These are phyloP conservation scores for Chlorella sorokiniana DNA, from an alignment of 139 green algal species.

Conservation along the genomic window DNA sequence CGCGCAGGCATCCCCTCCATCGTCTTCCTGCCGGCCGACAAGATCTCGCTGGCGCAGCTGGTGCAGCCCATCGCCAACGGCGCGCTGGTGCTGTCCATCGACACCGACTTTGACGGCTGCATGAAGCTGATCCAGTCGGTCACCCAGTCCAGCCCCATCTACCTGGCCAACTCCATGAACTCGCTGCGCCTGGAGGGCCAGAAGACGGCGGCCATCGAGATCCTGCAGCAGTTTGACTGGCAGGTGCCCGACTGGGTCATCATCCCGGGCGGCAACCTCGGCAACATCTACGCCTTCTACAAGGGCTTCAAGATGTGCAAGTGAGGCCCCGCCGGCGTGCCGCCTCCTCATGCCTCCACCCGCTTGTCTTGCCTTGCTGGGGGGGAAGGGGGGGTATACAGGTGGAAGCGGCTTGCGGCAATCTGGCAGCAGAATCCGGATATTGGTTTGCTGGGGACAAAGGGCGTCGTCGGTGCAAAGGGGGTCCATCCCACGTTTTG, in stretches of 20 bases:
- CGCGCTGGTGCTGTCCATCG: slow-evolving; percentile 95
- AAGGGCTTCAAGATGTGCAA: slow-evolving; percentile 93
- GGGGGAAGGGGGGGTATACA: too few relatives aligned
- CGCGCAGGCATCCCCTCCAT: slow-evolving; percentile 97
- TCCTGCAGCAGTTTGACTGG: slow-evolving; percentile 99
- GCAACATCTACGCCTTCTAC: slow-evolving; percentile 99
- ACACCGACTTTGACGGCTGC: slow-evolving; percentile 99
- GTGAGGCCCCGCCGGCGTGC: background rate
- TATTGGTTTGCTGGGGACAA: too few relatives aligned
- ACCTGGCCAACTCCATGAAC: slow-evolving; percentile 99
- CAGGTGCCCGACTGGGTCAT: slow-evolving; percentile 98
- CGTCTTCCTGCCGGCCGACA: slow-evolving; percentile 99
- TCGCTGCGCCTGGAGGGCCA: slow-evolving; percentile 96
- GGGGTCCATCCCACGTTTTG: too few relatives aligned
- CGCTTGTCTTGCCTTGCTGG: background rate
- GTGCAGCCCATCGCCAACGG: slow-evolving; percentile 99
- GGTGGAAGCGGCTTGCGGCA: too few relatives aligned
- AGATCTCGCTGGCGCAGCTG: slow-evolving; percentile 97
- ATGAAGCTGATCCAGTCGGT: slow-evolving; percentile 95
- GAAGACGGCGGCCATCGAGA: slow-evolving; percentile 99
- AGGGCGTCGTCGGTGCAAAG: too few relatives aligned
- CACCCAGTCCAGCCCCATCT: slow-evolving; percentile 85
- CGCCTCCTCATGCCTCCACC: background rate
- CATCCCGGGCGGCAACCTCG: slow-evolving; percentile 98
- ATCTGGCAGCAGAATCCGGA: too few relatives aligned